These are phyloP conservation scores for Bryum argenteum DNA, from an alignment of 225 moss, liverwort and hornwort species.

Conservation along the genomic window DNA sequence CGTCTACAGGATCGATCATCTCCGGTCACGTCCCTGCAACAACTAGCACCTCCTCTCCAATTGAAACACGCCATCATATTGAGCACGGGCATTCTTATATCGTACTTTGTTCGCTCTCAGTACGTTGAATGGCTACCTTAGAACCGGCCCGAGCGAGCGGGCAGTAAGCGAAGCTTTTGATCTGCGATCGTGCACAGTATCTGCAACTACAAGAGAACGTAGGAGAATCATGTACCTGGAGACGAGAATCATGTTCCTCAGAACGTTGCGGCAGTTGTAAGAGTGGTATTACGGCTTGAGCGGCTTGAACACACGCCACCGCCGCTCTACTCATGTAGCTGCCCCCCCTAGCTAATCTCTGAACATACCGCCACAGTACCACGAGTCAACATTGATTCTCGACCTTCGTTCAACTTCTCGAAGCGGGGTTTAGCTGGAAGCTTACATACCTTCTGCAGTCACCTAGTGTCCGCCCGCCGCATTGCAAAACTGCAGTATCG, in stretches of 20 bases:
- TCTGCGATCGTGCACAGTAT: neutral
- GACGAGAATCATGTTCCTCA: neutral
- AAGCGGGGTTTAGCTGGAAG: neutral
- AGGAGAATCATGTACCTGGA: constrained; percentile 20
- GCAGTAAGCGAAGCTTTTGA: too few species aligned
- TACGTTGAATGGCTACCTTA: too few species aligned
- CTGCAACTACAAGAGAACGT: neutral
- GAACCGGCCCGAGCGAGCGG: too few species aligned
- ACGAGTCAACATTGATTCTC: neutral
- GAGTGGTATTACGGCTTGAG: neutral
- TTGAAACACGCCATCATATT: too few species aligned
- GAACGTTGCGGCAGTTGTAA: neutral
- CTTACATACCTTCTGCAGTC: constrained; percentile 20
- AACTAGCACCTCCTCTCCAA: too few species aligned
- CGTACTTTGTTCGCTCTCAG: too few species aligned
- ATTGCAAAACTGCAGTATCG: too few species aligned
- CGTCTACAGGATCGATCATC: neutral
- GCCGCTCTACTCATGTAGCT: constrained; percentile 8
- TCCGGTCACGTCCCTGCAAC: too few species aligned
- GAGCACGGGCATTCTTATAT: too few species aligned
- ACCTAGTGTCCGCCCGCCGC: too few species aligned
- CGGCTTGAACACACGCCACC: neutral
- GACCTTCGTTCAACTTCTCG: neutral
- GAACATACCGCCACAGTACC: neutral
- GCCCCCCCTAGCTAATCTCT: too few species aligned